These are phyloP conservation scores for Clarireedia hainanense DNA, from an alignment of 2,329 filamentous ascomycete genomes.

Conservation along the genomic window DNA sequence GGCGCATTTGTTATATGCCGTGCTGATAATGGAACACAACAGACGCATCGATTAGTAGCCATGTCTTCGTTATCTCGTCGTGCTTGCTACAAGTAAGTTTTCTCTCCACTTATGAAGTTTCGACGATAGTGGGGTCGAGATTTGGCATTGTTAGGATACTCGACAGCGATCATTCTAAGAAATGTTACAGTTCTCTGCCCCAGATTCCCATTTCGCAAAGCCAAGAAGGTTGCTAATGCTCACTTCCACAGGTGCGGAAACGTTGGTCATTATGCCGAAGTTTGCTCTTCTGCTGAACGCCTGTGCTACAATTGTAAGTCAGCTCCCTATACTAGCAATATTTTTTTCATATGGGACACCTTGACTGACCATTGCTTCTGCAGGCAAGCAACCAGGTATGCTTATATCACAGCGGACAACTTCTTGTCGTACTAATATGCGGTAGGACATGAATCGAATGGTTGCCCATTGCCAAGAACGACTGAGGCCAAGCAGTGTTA, in stretches of 20 bases:
- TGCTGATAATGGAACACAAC: conserved; percentile 31
- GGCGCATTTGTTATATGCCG: conserved; percentile 30
- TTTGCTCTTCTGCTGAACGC: conserved; percentile 95
- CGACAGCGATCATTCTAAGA: too few species aligned
- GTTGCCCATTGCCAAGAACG: conserved; percentile 90
- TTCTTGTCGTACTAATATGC: not conserved
- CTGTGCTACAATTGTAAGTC: conserved; percentile 97
- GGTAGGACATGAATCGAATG: conserved; percentile 88
- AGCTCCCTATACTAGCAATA: too few species aligned
- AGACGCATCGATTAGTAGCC: conserved; percentile 29
- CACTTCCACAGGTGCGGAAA: conserved; percentile 50
- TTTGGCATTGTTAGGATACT: not conserved
- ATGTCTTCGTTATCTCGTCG: conserved; percentile 79
- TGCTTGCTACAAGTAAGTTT: conserved; percentile 50
- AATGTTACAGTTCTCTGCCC: too few species aligned
- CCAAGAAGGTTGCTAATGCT: not conserved
- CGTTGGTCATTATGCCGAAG: conserved; percentile 75
- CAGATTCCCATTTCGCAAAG: too few species aligned
- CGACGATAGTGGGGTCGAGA: not conserved
- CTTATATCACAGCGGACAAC: not conserved
- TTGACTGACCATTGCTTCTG: conserved; percentile 8
- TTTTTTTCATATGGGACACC: not conserved
- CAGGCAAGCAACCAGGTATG: conserved; percentile 73
- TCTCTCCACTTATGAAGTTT: not conserved
- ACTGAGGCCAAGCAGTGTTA: conserved; percentile 99